Evolutionary conservation across 306 rosid genomes (phyloP).

Genomic region (Cyclanthera cordifolia): DNA sequence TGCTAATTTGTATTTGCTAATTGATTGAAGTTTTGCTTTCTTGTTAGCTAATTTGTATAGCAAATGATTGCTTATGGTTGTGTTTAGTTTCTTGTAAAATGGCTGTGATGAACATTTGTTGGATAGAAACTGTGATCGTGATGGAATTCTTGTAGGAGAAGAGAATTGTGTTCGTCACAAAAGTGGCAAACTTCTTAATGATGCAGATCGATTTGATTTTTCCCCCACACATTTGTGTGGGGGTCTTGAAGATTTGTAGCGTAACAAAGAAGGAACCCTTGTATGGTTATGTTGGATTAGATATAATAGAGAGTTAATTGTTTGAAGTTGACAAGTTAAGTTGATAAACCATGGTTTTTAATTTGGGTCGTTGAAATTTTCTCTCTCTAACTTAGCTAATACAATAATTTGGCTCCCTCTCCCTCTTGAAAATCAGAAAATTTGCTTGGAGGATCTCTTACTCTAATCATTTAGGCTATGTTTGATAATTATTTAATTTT

Average conservation of each 20-base stretch:
- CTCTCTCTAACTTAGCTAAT: background rate
- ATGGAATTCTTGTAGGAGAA: background rate
- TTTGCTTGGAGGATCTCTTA: background rate
- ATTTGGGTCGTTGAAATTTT: background rate
- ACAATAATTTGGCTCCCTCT: background rate
- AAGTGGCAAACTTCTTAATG: background rate
- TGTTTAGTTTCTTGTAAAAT: background rate
- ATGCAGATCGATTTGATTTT: constrained; percentile 2
- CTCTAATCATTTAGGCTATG: background rate
- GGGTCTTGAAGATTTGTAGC: background rate
- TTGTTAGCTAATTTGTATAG: background rate
- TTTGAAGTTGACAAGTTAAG: too few relatives aligned
- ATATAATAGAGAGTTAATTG: background rate
- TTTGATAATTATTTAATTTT: too few relatives aligned
- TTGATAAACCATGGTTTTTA: constrained; percentile 2
- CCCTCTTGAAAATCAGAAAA: background rate
- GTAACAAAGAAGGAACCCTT: background rate
- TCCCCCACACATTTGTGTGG: background rate
- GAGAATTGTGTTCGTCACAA: constrained; percentile 3
- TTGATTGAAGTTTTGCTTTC: background rate
- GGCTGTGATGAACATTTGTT: too few relatives aligned
- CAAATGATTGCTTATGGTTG: background rate
- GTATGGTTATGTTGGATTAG: constrained; percentile 8
- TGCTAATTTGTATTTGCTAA: background rate
- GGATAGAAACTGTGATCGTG: too few relatives aligned